Evolutionary conservation across 148 eudicot species (phyloP).

Genomic region (Dysphania ambrosioides): DNA sequence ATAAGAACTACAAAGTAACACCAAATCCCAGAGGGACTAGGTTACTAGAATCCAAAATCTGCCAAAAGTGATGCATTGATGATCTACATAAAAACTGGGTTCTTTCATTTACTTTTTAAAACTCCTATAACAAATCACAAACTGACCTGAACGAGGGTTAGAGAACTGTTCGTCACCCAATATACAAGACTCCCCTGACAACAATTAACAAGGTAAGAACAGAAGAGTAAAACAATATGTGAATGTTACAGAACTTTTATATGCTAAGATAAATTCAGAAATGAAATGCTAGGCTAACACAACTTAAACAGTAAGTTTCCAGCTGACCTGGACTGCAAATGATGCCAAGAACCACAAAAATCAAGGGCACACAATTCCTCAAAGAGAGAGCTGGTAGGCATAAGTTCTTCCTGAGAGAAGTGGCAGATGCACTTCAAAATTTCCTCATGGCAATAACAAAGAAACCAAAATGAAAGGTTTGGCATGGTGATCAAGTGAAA

Average conservation of each 20-base stretch:
- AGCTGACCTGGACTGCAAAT: constrained; percentile 58
- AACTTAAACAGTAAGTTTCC: constrained; percentile 9
- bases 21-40: not conserved
- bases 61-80: not conserved
- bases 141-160: constrained; percentile 63
- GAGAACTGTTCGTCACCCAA: constrained; percentile 66
- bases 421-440: constrained; percentile 89
- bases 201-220: constrained; percentile 12
- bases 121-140: not conserved
- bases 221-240: not conserved
- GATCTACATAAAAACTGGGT: not conserved
- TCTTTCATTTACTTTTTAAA: not conserved
- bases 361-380: constrained; percentile 79
- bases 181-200: constrained; percentile 76
- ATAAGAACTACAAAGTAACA: not conserved
- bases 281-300: constrained; percentile 3
- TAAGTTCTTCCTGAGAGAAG: constrained; percentile 80
- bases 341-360: constrained; percentile 65
- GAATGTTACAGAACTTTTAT: not conserved
- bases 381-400: constrained; percentile 47
- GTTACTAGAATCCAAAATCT: not conserved
- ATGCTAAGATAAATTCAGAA: not conserved
- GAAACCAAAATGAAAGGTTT: constrained; percentile 31
- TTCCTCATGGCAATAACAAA: constrained; percentile 35
- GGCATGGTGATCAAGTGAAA: constrained; percentile 38